Conservation (phyloP, 2,329 filamentous ascomycete genomes). For the Emmonsia crescens region DNA sequence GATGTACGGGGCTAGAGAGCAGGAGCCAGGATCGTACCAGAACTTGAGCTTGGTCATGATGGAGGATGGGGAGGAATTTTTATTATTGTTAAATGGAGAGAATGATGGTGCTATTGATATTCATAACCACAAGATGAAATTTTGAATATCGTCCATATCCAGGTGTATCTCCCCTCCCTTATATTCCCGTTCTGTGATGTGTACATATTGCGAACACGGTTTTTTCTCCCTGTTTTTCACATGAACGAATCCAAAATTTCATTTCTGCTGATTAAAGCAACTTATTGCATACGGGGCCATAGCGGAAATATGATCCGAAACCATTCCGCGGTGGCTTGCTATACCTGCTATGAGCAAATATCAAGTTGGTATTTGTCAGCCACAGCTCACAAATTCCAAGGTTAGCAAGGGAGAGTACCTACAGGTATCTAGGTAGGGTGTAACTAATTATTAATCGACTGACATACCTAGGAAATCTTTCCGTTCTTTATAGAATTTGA, state of each 20-base stretch:
- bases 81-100: not conserved
- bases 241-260: too few species aligned
- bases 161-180: not conserved
- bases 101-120: not conserved
- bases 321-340: not conserved
- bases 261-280: too few species aligned
- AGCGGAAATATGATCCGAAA: not conserved
- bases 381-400: not conserved
- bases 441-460: not conserved
- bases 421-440: too few species aligned
- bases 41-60: constrained; percentile 17
- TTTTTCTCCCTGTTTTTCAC: not conserved
- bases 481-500: too few species aligned
- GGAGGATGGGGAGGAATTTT: not conserved
- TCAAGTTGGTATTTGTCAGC: not conserved
- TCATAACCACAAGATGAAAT: not conserved
- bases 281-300: not conserved
- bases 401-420: too few species aligned
- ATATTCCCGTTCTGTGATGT: not conserved
- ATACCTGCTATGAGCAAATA: not conserved
- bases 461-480: not conserved
- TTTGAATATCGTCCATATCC: not conserved
- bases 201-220: not conserved
- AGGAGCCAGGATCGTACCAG: constrained; percentile 20
- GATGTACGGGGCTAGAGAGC: constrained; percentile 24